These are phyloP conservation scores for Tylopilus vinaceipallidus DNA, from an alignment of 768 basidiomycete genomes.

Conservation along the genomic window DNA sequence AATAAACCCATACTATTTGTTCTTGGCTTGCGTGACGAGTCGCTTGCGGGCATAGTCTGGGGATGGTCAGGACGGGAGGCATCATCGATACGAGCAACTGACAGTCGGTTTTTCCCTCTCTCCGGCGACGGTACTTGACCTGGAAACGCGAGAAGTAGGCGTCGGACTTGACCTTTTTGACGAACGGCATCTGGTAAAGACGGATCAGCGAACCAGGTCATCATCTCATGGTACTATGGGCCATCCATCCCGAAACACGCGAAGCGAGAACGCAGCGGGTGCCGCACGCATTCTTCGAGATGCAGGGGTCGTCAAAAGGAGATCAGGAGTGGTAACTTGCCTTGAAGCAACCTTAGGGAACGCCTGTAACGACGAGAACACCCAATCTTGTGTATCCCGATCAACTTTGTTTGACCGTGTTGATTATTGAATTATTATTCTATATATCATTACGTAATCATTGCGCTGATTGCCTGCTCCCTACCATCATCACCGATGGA, in stretches of 20 bases:
- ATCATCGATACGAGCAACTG: constrained; percentile 27
- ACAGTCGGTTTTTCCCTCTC: constrained; percentile 99
- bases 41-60: constrained; percentile 97
- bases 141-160: constrained; percentile 99
- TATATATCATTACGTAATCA: constrained; percentile 15
- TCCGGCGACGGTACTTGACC: constrained; percentile 96
- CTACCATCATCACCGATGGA: constrained; percentile 21
- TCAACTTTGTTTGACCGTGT: constrained; percentile 27
- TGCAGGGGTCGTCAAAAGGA: background rate
- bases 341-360: constrained; percentile 38
- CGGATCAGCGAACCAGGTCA: constrained; percentile 16
- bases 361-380: constrained; percentile 31
- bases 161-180: constrained; percentile 94
- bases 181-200: constrained; percentile 78
- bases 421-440: constrained; percentile 22
- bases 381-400: constrained; percentile 7
- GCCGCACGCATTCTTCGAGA: background rate
- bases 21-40: constrained; percentile 96
- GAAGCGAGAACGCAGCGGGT: background rate
- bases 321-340: constrained; percentile 28
- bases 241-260: constrained; percentile 32
- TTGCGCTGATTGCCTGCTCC: background rate
- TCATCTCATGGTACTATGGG: constrained; percentile 27
- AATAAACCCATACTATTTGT: constrained; percentile 78
- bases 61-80: constrained; percentile 7